These are phyloP conservation scores for Paracamarosporium sp. DNA, from an alignment of 2,329 filamentous ascomycete species.

Conservation along the genomic window DNA sequence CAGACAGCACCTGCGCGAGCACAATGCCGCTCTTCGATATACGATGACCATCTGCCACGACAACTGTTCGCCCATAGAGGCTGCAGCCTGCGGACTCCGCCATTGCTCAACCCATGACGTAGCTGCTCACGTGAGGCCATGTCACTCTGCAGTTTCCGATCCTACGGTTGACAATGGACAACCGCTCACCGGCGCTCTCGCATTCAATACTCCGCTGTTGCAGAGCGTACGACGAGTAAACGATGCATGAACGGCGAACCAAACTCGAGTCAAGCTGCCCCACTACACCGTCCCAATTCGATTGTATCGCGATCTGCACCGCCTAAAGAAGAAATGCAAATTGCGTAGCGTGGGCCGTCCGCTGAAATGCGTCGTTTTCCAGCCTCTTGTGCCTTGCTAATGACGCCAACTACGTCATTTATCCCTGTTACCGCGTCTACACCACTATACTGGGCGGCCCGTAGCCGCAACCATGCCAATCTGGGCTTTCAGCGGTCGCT, in stretches of 20 bases:
- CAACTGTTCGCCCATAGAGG: neutral
- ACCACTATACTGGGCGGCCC: slow-evolving; percentile 25
- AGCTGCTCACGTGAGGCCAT: neutral
- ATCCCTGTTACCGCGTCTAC: slow-evolving; percentile 24
- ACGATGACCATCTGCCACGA: neutral
- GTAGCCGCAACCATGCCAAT: slow-evolving; percentile 32
- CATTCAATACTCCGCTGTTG: neutral
- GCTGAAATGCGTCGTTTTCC: slow-evolving; percentile 8
- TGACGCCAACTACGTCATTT: slow-evolving; percentile 30
- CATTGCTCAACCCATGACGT: neutral
- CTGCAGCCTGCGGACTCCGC: neutral
- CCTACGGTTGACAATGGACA: too few species aligned
- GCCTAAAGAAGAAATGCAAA: slow-evolving; percentile 8
- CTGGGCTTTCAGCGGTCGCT: slow-evolving; percentile 15
- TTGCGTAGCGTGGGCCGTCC: slow-evolving; percentile 1
- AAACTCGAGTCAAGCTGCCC: neutral
- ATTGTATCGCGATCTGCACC: neutral
- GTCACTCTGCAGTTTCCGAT: neutral
- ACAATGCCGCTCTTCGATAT: neutral
- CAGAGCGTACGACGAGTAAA: neutral
- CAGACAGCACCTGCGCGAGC: neutral
- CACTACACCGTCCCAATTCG: slow-evolving; percentile 1
- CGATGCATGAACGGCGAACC: neutral
- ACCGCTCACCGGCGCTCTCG: neutral
- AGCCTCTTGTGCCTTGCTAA: slow-evolving; percentile 5